A percentile compares a stretch with the other conserved stretches of the same genome.
phyloP scores from a whole-genome alignment of 192 early-diverging fungal species.

The Borealophlyctis nickersoniae region DNA sequence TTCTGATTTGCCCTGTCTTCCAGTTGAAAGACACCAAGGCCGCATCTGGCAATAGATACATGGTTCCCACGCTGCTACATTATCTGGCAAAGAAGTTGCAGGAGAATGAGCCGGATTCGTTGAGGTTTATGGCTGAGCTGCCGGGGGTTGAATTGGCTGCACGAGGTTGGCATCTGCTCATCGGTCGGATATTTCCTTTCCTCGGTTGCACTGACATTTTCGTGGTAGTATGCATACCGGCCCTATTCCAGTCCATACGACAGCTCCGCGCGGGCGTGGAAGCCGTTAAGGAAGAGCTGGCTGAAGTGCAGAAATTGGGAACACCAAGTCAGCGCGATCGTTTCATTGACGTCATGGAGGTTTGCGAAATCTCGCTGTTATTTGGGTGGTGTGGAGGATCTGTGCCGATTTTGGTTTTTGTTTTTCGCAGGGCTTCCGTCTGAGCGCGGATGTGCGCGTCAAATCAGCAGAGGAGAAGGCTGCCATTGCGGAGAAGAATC shows the following conservation, averaged over 20 bases:
- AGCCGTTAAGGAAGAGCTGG: slow-evolving; percentile 28
- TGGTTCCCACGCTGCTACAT: slow-evolving; percentile 47
- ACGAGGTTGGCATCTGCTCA: slow-evolving; percentile 18
- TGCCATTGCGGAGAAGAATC: slow-evolving; percentile 29
- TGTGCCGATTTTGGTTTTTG: too few relatives aligned
- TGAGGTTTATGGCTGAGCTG: slow-evolving; percentile 43
- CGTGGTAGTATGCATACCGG: slow-evolving; percentile 34
- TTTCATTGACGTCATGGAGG: slow-evolving; percentile 29
- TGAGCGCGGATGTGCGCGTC: slow-evolving; percentile 26
- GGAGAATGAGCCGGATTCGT: slow-evolving; percentile 29
- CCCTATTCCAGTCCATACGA: slow-evolving; percentile 25
- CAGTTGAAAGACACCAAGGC: slow-evolving; percentile 45
- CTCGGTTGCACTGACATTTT: not conserved
- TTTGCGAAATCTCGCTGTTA: too few relatives aligned
- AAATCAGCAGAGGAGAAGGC: slow-evolving; percentile 23
- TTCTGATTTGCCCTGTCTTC: not conserved
- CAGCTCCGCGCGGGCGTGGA: slow-evolving; percentile 29
- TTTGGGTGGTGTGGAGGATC: too few relatives aligned
- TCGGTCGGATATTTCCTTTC: slow-evolving; percentile 15
- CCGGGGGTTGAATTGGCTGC: slow-evolving; percentile 39
- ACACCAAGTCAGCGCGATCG: slow-evolving; percentile 13
- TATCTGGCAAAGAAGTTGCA: slow-evolving; percentile 42
- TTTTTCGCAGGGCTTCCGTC: slow-evolving; percentile 29
- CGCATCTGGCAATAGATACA: slow-evolving; percentile 4
- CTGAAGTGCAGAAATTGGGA: slow-evolving; percentile 11